Conservation (phyloP, 2,329 filamentous ascomycete species). For the Ascosphaera apis region DNA sequence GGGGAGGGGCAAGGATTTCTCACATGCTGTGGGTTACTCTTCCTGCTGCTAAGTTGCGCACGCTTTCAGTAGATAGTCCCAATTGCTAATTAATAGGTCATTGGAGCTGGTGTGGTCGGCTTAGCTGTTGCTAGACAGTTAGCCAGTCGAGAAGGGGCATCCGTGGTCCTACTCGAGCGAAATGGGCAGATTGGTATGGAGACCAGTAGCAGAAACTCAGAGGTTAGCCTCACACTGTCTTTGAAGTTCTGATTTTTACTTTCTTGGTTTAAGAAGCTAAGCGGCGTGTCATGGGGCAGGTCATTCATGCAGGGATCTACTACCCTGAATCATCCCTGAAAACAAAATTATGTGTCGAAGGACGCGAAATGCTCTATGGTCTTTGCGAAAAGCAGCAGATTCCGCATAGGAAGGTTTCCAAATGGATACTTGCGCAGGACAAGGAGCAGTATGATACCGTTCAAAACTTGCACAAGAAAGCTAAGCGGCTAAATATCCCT, state of each 20-base stretch:
- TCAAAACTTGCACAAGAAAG: constrained; percentile 29
- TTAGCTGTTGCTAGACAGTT: constrained; percentile 56
- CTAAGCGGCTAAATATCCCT: constrained; percentile 37
- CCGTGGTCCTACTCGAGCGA: constrained; percentile 60
- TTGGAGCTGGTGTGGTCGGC: constrained; percentile 54
- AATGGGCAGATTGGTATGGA: constrained; percentile 57
- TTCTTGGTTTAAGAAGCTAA: too few species aligned
- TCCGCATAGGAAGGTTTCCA: constrained; percentile 52
- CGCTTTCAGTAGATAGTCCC: constrained; percentile 2
- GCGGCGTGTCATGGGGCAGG: too few species aligned
- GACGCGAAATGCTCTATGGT: constrained; percentile 53
- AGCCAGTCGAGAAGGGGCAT: constrained; percentile 33
- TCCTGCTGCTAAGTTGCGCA: neutral
- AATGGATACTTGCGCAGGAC: constrained; percentile 88
- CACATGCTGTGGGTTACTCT: too few species aligned
- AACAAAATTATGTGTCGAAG: constrained; percentile 57
- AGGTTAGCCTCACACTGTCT: too few species aligned
- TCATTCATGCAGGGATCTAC: constrained; percentile 90
- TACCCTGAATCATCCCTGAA: constrained; percentile 60
- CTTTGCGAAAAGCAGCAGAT: constrained; percentile 48
- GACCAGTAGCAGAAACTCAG: constrained; percentile 74
- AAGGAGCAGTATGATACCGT: constrained; percentile 40
- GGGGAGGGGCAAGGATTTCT: too few species aligned
- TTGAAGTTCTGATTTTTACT: too few species aligned
- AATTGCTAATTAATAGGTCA: constrained; percentile 20